phyloP scores from a whole-genome alignment of 1,284 basidiomycete species.

The Tylopilus sp. region DNA sequence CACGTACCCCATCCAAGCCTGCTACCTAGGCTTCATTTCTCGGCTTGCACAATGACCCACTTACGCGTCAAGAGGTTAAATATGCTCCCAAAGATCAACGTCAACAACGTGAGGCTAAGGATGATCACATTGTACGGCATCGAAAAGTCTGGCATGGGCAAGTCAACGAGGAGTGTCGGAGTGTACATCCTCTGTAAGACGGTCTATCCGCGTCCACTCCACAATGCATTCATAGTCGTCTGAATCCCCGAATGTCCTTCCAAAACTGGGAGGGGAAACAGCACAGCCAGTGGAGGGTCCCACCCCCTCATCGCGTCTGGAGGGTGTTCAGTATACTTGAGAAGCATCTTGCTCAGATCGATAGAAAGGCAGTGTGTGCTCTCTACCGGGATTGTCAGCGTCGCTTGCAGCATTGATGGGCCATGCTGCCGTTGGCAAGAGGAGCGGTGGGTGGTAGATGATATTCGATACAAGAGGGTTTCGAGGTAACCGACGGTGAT shows the following conservation, averaged over 20 bases:
- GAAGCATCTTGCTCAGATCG: conserved; percentile 87
- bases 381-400: conserved; percentile 75
- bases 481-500: conserved; percentile 83
- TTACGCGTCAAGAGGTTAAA: conserved; percentile 90
- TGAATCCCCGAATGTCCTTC: background rate
- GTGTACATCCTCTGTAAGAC: conserved; percentile 74
- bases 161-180: conserved; percentile 84
- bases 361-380: conserved; percentile 75
- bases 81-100: conserved; percentile 93
- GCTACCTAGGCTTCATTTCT: conserved; percentile 23
- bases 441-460: conserved; percentile 77
- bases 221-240: conserved; percentile 20
- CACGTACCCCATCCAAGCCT: too few species aligned
- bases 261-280: conserved; percentile 59
- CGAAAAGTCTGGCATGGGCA: conserved; percentile 97
- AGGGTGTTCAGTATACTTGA: conserved; percentile 95
- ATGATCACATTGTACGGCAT: conserved; percentile 99
- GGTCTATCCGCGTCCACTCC: background rate
- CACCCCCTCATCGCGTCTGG: conserved; percentile 97
- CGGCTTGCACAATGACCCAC: conserved; percentile 70
- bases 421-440: conserved; percentile 49
- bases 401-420: conserved; percentile 66
- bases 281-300: conserved; percentile 88
- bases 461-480: conserved; percentile 76
- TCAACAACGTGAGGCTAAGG: conserved; percentile 91